Base-by-base conservation (phyloP, 2,329 filamentous ascomycete species). In the Trichoderma harzianum region DNA sequence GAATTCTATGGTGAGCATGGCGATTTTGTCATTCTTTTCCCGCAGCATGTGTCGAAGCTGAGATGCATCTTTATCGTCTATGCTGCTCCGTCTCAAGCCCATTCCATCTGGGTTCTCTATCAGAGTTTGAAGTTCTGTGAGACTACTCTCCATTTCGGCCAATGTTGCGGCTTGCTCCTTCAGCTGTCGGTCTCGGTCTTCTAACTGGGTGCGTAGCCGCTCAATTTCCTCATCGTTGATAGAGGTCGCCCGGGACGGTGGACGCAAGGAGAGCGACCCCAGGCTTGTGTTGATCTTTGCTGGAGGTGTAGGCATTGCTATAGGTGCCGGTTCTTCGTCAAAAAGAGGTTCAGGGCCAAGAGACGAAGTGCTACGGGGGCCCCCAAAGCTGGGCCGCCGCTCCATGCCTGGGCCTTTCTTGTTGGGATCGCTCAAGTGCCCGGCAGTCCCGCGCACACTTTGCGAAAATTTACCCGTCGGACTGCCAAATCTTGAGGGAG, bases 1-100 rank as follows among this genome's bases (percentile, higher is more conserved):
- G 77, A 99, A 99, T 79, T 99, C 96, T 10, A 93, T 90, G 0
- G 95, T 98, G 76, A 99, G 88, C 86, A 95, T 91, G 30, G 92
- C 91, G 75, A 99, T 98, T 84, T 95, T 97, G 72, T 99, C 96
- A 77, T 98, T 98, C 87, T 97, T 98, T 82, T 99, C 96, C 28
- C 93, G 89, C 69, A 99, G 83, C 76, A 97, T 83, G n/a, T 91
- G 89, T 69, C 95, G 90, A 71, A 99, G 85, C 78, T 97, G 92
- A 6, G 88, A 80, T 2, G 90, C 87, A 79, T 97, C 95, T 75
- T 91, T 91, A 71, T 92, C 92, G 71, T 91, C 90, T 28, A 88
- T 75, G 76, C 84, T 87, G 75, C 82, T 82, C 73, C 84, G 82
- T 76, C 84, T 80, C 77, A 82, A 75, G 74, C 78, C 73, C 30